Conservation (phyloP, 768 basidiomycete genomes). For the Boletus rufocinnamomeus region DNA sequence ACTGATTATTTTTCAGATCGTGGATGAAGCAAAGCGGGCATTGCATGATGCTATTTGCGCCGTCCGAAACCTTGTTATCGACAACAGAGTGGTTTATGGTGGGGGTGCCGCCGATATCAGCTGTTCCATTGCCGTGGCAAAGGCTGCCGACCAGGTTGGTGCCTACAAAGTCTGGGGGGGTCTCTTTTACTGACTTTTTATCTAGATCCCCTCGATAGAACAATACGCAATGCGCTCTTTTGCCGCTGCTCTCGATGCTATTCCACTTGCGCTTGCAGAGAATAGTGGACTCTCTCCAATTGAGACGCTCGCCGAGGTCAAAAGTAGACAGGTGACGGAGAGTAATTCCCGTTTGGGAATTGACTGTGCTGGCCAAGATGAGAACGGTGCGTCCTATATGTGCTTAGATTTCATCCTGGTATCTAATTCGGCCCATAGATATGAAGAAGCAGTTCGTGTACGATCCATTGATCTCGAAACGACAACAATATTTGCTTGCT, state of each 20-base stretch:
- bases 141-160: slow-evolving; percentile 89
- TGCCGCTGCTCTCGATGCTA: slow-evolving; percentile 89
- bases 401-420: background rate
- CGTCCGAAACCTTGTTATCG: slow-evolving; percentile 91
- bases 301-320: slow-evolving; percentile 94
- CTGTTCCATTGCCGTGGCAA: slow-evolving; percentile 88
- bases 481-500: slow-evolving; percentile 96
- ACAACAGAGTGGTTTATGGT: slow-evolving; percentile 97
- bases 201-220: slow-evolving; percentile 91
- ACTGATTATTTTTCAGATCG: slow-evolving; percentile 61
- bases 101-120: slow-evolving; percentile 98
- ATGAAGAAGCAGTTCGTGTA: slow-evolving; percentile 98
- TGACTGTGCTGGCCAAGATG: slow-evolving; percentile 83
- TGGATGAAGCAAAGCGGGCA: slow-evolving; percentile 98
- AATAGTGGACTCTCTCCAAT: slow-evolving; percentile 97
- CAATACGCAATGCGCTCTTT: slow-evolving; percentile 99
- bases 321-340: slow-evolving; percentile 89
- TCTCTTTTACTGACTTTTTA: slow-evolving; percentile 2
- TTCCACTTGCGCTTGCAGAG: slow-evolving; percentile 95
- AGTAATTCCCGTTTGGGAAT: slow-evolving; percentile 85
- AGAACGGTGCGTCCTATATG: slow-evolving; percentile 65
- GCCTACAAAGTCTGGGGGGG: background rate
- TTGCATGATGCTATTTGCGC: slow-evolving; percentile 97
- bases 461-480: slow-evolving; percentile 95
- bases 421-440: slow-evolving; percentile 49